A percentile compares a stretch with the other conserved stretches of the same genome.
Evolutionary conservation across 768 basidiomycete genomes (phyloP).

Genomic region (Psilocybe cubensis): DNA sequence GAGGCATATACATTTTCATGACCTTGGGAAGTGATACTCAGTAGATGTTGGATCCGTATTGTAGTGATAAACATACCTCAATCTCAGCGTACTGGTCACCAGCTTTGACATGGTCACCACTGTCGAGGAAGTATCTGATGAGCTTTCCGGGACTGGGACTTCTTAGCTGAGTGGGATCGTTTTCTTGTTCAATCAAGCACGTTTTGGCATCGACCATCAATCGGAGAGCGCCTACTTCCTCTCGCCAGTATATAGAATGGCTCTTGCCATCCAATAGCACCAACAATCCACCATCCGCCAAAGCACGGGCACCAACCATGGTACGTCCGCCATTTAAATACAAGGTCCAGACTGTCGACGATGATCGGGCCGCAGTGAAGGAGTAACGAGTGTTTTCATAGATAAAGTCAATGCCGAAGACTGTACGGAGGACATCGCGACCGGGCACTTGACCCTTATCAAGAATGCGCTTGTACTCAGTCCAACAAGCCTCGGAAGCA

Average conservation of each 20-base stretch:
- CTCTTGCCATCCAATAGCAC: conserved; percentile 91
- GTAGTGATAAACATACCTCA: conserved; percentile 60
- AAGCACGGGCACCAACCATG: conserved; percentile 86
- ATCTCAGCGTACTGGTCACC: conserved; percentile 99
- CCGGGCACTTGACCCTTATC: conserved; percentile 99
- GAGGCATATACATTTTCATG: conserved; percentile 99
- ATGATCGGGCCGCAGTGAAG: conserved; percentile 93
- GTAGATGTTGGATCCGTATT: background rate
- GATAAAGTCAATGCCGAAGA: conserved; percentile 96
- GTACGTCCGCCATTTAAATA: conserved; percentile 96
- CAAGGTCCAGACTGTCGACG: conserved; percentile 87
- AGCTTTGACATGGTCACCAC: conserved; percentile 95
- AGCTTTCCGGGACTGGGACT: conserved; percentile 98
- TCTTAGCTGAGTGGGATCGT: conserved; percentile 96
- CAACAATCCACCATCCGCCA: conserved; percentile 94
- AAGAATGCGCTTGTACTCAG: conserved; percentile 92
- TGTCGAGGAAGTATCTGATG: conserved; percentile 92
- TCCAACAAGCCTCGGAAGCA: conserved; percentile 86
- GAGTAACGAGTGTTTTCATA: conserved; percentile 95
- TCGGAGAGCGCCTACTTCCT: conserved; percentile 93
- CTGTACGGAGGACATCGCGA: conserved; percentile 93
- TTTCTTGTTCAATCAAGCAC: conserved; percentile 98
- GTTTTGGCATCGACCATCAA: conserved; percentile 98
- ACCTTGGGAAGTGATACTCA: conserved; percentile 48
- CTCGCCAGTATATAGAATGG: conserved; percentile 97